These are phyloP conservation scores for Senna tora DNA, from an alignment of 306 rosid genomes.

Conservation along the genomic window DNA sequence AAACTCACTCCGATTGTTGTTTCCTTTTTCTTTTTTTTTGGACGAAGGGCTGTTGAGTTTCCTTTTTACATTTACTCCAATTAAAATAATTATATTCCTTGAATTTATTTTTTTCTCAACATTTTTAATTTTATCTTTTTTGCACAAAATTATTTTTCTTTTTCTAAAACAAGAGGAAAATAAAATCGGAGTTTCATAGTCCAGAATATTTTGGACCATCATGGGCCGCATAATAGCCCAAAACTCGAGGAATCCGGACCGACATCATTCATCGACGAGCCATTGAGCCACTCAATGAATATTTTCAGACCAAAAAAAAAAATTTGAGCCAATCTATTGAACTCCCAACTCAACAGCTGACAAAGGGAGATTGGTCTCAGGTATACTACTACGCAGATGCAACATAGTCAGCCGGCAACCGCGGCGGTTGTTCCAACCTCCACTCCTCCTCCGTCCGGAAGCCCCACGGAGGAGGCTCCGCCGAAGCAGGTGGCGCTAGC, in stretches of 20 bases:
- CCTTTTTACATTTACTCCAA: too few species aligned
- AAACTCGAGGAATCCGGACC: not conserved
- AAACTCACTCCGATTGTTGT: not conserved
- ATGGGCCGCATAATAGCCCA: not conserved
- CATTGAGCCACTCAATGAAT: too few species aligned
- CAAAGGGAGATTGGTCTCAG: not conserved
- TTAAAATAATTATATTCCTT: too few species aligned
- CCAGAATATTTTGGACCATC: too few species aligned
- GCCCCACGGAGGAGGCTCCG: constrained; percentile 68
- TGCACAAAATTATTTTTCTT: too few species aligned
- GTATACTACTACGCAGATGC: constrained; percentile 38
- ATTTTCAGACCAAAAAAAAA: not conserved
- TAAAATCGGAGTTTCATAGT: too few species aligned
- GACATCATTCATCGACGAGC: too few species aligned
- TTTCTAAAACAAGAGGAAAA: too few species aligned
- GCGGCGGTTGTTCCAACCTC: constrained; percentile 46
- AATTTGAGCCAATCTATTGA: not conserved
- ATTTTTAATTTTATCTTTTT: too few species aligned
- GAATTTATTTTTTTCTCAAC: too few species aligned
- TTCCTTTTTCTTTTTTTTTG: too few species aligned
- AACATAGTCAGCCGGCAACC: constrained; percentile 52
- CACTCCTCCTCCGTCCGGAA: constrained; percentile 48
- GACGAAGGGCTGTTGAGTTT: too few species aligned
- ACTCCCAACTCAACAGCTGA: not conserved
- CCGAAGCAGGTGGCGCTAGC: constrained; percentile 94